Conservation (phyloP, 2,329 filamentous ascomycete species). For the Sarocladium brachiariae region DNA sequence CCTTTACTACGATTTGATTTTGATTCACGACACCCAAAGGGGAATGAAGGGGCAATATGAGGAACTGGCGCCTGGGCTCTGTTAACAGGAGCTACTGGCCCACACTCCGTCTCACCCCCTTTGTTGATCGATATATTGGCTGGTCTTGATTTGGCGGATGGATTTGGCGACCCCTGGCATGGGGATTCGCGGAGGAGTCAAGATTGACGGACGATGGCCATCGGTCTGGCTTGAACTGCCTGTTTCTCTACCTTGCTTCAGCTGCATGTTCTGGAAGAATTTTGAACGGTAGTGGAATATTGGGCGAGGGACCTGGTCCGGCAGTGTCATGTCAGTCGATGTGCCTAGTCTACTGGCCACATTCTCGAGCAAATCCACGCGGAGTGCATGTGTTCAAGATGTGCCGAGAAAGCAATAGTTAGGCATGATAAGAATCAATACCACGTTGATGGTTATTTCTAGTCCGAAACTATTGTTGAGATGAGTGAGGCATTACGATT, state of each 20-base stretch:
- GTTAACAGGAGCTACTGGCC: neutral
- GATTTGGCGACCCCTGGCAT: neutral
- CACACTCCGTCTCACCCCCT: neutral
- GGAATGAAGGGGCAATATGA: neutral
- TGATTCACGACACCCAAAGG: slow-evolving; percentile 7
- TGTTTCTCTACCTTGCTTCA: neutral
- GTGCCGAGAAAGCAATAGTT: slow-evolving; percentile 4
- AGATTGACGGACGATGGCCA: neutral
- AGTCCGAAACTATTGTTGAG: too few species aligned
- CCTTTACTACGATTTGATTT: slow-evolving; percentile 21
- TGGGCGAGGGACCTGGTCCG: neutral
- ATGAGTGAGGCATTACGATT: too few species aligned
- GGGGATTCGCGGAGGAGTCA: neutral
- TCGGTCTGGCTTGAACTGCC: neutral
- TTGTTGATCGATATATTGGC: slow-evolving; percentile 2
- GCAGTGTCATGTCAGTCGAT: neutral
- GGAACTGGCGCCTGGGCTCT: neutral
- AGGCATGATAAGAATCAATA: slow-evolving; percentile 2
- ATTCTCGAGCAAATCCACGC: neutral
- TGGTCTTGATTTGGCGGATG: slow-evolving; percentile 1
- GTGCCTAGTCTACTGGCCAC: neutral
- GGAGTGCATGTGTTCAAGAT: neutral
- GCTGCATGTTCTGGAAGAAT: neutral
- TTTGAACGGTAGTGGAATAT: neutral
- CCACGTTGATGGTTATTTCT: neutral